Base-by-base conservation (phyloP, 352 stramenopile species). In the Phytopythium boreale region DNA sequence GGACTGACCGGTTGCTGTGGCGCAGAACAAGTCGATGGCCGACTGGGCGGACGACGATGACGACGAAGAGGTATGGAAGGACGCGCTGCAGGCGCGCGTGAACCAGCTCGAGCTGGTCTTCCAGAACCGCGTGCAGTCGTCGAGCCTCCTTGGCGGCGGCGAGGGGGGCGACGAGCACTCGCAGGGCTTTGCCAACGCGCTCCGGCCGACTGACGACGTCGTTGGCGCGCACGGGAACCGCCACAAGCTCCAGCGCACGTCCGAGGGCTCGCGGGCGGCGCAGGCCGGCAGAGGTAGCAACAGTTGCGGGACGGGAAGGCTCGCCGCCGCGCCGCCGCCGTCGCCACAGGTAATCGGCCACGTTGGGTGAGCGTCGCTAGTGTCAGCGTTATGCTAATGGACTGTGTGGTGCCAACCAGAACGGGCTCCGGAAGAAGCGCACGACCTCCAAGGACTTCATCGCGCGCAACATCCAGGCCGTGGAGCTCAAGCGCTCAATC, bases 61-160 rank as follows among this genome's bases (percentile, higher is more conserved):
- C 17, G 84, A 93, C 63, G 84, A 92, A 56, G 84, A 93, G 39
- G 79, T 76, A 44, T 93, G 80, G 80, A 92, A 90, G 63, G 84
- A 93, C 8, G 74, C 80, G 57, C 71, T 93, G 56, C 84, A 93
- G 71, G 81, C 80, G 44, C 84, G 84, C 22, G 82, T 93, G 19
- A 87, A 90, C 53, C 79, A 93, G 59, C 63, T 93, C 46, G 81
- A 90, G 62, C 76, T 91, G 19, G 77, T 79, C 22, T 73, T 87
- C 43, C 77, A 79, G 46, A 15, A 26, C 15, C 52, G 29, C 29
- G 29, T 19, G 19, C 19, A 6, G 39, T 7, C 34, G 6, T 10
- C 10, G 34, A 39, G 34, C 34, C 34, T 39, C 34, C 3, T 14
- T 1, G 10, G 4, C 4, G 34, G 34, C 24, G 49, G 4, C 15